Percentiles rank a stretch among this genome's conserved stretches.
phyloP scores from a whole-genome alignment of 1,284 basidiomycete species.

The Microbotryum saponariae region DNA sequence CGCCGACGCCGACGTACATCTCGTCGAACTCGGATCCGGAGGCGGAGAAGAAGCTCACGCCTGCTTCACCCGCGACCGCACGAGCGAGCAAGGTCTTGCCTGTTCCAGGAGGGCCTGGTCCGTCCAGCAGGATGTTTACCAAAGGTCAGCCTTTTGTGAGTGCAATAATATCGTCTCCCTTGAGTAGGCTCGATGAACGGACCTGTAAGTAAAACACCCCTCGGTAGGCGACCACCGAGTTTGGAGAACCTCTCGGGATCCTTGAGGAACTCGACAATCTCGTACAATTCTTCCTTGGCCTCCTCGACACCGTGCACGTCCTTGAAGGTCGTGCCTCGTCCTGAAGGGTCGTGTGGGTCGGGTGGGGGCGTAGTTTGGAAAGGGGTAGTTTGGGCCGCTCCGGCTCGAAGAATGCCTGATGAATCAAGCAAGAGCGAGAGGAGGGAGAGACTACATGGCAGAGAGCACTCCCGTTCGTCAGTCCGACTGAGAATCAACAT shows the following conservation, averaged over 20 bases:
- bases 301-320: constrained; percentile 94
- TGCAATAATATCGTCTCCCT: no score
- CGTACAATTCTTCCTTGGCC: constrained; percentile 84
- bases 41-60: constrained; percentile 71
- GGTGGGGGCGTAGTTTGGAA: constrained; percentile 63
- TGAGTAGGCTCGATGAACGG: constrained; percentile 47
- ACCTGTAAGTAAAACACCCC: constrained; percentile 82
- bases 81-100: constrained; percentile 95
- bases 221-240: constrained; percentile 82
- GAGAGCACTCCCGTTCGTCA: neutral
- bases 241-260: constrained; percentile 79
- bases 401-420: constrained; percentile 80
- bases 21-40: constrained; percentile 91
- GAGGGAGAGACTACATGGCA: constrained; percentile 60
- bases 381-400: constrained; percentile 58
- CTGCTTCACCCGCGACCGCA: constrained; percentile 94
- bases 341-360: constrained; percentile 52
- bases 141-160: no score
- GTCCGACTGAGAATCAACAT: neutral
- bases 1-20: constrained; percentile 89
- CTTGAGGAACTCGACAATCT: constrained; percentile 85
- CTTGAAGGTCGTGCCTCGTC: constrained; percentile 56
- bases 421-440: constrained; percentile 84
- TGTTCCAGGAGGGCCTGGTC: constrained; percentile 54
- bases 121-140: no score